Conservation (phyloP, 2,329 filamentous ascomycete genomes). For the Trichoderma afroharzianum region DNA sequence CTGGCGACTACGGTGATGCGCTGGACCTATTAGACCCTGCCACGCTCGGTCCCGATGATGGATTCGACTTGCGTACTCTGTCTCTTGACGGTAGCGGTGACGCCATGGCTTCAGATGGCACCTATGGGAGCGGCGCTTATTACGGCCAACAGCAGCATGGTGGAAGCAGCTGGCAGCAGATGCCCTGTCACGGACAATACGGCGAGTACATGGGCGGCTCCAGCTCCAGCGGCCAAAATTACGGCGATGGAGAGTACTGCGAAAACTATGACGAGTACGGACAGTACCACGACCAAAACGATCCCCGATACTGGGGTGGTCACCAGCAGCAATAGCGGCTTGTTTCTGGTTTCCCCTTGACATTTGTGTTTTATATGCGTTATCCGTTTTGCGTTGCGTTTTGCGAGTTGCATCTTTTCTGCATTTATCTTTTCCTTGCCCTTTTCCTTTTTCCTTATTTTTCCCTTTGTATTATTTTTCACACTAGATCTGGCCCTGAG, state of each 20-base stretch:
- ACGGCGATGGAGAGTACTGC: constrained; percentile 18
- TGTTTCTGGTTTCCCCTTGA: background rate
- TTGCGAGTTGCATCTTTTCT: background rate
- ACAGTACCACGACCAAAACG: constrained; percentile 16
- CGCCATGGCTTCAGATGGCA: background rate
- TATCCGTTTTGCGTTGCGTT: background rate
- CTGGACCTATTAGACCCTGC: constrained; percentile 29
- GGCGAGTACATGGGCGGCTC: background rate
- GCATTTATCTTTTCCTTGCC: background rate
- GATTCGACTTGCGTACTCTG: constrained; percentile 26
- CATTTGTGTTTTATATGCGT: background rate
- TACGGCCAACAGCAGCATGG: constrained; percentile 6
- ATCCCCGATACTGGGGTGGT: constrained; percentile 22
- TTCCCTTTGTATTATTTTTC: background rate
- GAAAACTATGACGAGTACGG: constrained; percentile 21
- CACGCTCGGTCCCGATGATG: constrained; percentile 29
- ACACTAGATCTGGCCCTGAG: background rate
- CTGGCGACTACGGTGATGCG: background rate
- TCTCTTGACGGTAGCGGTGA: background rate
- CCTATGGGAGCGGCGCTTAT: background rate
- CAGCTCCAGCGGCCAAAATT: background rate
- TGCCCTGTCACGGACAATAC: background rate
- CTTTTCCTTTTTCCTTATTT: background rate
- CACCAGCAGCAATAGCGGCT: constrained; percentile 5
- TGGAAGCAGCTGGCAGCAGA: constrained; percentile 3